Evolutionary conservation across 2,329 filamentous ascomycete genomes (phyloP), one percentile per base, ranked within the genome.

Genomic region (Chaetomiaceae sp.): DNA sequence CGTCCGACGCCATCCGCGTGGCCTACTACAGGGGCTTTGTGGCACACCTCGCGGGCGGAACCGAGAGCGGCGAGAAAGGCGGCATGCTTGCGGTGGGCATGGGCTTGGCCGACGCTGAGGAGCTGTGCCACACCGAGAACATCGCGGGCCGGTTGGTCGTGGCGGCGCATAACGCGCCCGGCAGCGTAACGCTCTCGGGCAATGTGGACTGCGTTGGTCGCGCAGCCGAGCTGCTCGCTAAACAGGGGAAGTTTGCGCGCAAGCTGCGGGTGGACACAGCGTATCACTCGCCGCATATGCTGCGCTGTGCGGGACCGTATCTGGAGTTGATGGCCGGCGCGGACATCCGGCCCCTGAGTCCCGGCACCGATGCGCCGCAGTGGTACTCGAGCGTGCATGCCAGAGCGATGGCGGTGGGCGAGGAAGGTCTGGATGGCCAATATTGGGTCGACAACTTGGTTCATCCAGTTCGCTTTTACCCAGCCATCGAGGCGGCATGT

Each of bases 31-130:
- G 74, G 72, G 72, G 0, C 53, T 66, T 9, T 8, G 7, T 15
- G 10, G 57, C 60, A 39, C 54, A 62, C n/a, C 18, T 29, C n/a
- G 7, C 8, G 6, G 14, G 3, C n/a, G n/a, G n/a, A n/a, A n/a
- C n/a, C n/a, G n/a, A n/a, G n/a, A n/a, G n/a, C n/a, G n/a, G n/a
- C n/a, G 29, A 5, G 18, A 27, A 0, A 15, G 53, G 1, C 44
- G 8, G 65, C 61, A 78, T 79, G 75, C 55, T 76, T 32, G 73
- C 73, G 0, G 69, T 68, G 1, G 71, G 68, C 0, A 62, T 66
- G 1, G 59, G 61, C 0, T 51, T 59, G 6, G 62, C 67, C 4
- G 66, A 73, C 29, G 68, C 66, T 0, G 40, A 57, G 1, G 59
- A 53, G 0, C 41, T 66, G 1, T 50, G 55, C 6, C 42, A 50